Evolutionary conservation across 1,284 basidiomycete genomes (phyloP), one percentile per base, ranked within the genome.

Genomic region (Ganoderma resinaceum): DNA sequence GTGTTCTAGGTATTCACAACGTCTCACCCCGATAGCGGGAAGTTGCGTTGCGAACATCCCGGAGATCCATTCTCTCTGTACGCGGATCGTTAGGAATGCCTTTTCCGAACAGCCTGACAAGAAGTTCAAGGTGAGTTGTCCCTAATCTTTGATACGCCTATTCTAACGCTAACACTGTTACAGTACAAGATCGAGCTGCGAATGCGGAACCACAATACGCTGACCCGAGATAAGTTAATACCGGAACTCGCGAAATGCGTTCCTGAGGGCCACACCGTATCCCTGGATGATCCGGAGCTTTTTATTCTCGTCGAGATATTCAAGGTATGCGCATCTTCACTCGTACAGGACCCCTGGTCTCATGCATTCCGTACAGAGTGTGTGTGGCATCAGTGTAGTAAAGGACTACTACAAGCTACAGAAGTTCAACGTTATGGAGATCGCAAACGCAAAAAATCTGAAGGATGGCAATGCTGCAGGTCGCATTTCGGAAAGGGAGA

Each of bases 171-270:
- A 14, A 31, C 61, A 18, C 4, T 58, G 26, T 52, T 63, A 23
- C 38, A 95, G 93, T 95, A 93, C 81, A 94, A 94, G 77, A 87
- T 95, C 55, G 93, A 95, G 73, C 75, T 93, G 53, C 85, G 89
- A 62, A 80, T 90, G 43, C 87, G 93, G 49, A 94, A 94, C 74
- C 93, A 95, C 73, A 90, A 84, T 29, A 89, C 88, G 5, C 76
- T 94, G 18, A 75, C 85, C 9, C 85, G 90, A 12, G 82, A 85
- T 61, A 80, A 76, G 7, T 79, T 94, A 31, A 89, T 94, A 35
- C 84, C 92, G 66, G 85, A 86, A 62, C 82, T 95, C 35, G 93
- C 90, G 0, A 83, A 85, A 70, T 91, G 89, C 73, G 86, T 94
- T 20, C 92, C 93, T 0, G 81, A 82, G 63, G 84, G 82, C 11